Percentiles rank a stretch among this genome's conserved stretches.
phyloP scores from a whole-genome alignment of 371 early-diverging fungal species.

The Apophysomyces variabilis region DNA sequence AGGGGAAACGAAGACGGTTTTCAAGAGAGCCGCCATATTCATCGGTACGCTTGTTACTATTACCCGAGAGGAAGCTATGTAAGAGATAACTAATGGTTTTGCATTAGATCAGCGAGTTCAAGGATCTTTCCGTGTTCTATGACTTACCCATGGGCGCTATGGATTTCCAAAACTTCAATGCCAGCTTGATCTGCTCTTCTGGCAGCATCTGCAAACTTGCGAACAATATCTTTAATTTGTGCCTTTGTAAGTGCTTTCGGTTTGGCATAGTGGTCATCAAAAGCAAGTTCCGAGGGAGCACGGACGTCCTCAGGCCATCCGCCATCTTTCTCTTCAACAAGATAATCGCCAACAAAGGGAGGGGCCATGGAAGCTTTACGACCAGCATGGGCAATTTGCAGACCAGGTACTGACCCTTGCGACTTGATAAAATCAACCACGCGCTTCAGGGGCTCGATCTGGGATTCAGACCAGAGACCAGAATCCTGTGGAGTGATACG shows the following conservation, averaged over 20 bases:
- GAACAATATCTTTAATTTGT: conserved; percentile 51
- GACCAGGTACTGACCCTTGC: conserved; percentile 10
- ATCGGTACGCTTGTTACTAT: conserved; percentile 83
- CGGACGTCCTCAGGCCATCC: conserved; percentile 23
- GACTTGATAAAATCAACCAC: conserved; percentile 44
- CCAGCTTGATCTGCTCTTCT: conserved; percentile 70
- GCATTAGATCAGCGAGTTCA: conserved; percentile 46
- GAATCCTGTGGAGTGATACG: conserved; percentile 77
- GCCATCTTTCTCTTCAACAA: neutral
- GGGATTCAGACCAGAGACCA: conserved; percentile 83
- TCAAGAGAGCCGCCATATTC: conserved; percentile 80
- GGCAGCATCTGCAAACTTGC: conserved; percentile 70
- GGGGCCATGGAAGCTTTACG: conserved; percentile 10
- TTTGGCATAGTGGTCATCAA: conserved; percentile 29
- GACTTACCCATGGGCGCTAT: conserved; percentile 62
- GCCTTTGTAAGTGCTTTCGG: conserved; percentile 66
- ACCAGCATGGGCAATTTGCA: conserved; percentile 11
- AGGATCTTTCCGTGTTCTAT: conserved; percentile 65
- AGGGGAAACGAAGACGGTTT: conserved; percentile 71
- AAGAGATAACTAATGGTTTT: conserved; percentile 55
- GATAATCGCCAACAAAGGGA: neutral
- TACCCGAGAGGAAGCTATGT: conserved; percentile 69
- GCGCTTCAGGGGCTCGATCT: conserved; percentile 64
- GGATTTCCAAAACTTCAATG: conserved; percentile 82
- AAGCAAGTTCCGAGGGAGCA: conserved; percentile 61